Conservation (phyloP, 2,329 filamentous ascomycete genomes). For the Aureobasidium namibiae region DNA sequence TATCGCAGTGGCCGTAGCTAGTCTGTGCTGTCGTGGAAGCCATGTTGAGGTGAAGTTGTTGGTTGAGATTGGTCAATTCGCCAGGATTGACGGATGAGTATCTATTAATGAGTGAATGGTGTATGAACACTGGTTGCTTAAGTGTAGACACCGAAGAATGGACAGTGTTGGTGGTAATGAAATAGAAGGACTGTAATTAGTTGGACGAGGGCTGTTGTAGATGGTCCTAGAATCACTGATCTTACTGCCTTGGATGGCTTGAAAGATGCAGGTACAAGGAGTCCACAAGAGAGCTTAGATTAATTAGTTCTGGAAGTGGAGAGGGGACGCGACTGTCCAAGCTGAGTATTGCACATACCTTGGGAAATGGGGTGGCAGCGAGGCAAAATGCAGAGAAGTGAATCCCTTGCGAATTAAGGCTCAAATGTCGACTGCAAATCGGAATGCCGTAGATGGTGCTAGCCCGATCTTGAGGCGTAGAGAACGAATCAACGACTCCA, state of each 20-base stretch:
- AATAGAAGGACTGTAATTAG: slow-evolving; percentile 51
- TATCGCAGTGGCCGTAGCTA: slow-evolving; percentile 57
- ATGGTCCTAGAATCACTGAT: slow-evolving; percentile 8
- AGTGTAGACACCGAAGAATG: slow-evolving; percentile 17
- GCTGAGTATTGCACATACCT: slow-evolving; percentile 32
- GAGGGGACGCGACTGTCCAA: not conserved
- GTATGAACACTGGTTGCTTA: slow-evolving; percentile 18
- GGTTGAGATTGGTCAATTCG: slow-evolving; percentile 40
- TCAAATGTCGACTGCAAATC: slow-evolving; percentile 25
- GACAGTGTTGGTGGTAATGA: slow-evolving; percentile 37
- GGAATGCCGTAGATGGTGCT: slow-evolving; percentile 27
- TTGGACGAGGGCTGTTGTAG: slow-evolving; percentile 34
- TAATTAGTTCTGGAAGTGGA: not conserved
- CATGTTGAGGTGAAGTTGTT: slow-evolving; percentile 42
- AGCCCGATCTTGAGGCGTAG: slow-evolving; percentile 29
- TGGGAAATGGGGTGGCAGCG: slow-evolving; percentile 39
- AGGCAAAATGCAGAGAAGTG: slow-evolving; percentile 21
- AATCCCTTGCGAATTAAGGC: slow-evolving; percentile 16
- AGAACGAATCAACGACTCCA: slow-evolving; percentile 49
- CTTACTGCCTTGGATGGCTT: slow-evolving; percentile 15
- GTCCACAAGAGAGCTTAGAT: slow-evolving; percentile 15
- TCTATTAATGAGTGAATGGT: slow-evolving; percentile 16
- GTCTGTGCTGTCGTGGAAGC: slow-evolving; percentile 41
- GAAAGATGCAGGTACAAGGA: slow-evolving; percentile 25
- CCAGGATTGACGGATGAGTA: slow-evolving; percentile 34